Base-by-base conservation (phyloP, 2,329 filamentous ascomycete genomes). In the Fusarium sp. region DNA sequence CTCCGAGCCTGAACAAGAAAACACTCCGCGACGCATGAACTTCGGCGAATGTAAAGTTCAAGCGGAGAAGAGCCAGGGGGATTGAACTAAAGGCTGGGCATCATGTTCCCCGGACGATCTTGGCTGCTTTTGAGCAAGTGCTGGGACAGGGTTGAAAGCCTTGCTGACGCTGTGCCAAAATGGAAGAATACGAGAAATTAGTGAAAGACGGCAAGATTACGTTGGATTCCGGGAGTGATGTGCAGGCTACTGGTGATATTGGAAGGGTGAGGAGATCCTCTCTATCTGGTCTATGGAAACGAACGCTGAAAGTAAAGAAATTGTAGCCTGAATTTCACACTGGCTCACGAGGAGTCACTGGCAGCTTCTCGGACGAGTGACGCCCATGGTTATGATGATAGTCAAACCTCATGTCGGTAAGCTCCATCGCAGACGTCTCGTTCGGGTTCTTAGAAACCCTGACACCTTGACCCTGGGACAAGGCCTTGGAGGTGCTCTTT, bases 391-490 rank as follows among this genome's bases (percentile, higher is more conserved):
- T 37, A 7, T 22, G 58, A 7, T 60, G 43, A 7, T 22, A 54
- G 13, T 56, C 31, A 2, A n/a, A 29, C 2, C 22, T 41, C 37
- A 72, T 33, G 2, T 54, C 11, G 24, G 52, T 68, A 6, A 72
- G 68, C 13, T 68, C 69, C 24, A 72, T 60, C 16, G 52, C 43
- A 6, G 59, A 64, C 1, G 59, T 45, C 14, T 72, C 64, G 1
- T 14, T 52, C 54, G 1, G 35, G 10, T 4, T 60, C 24, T 20
- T 27, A 16, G 37, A 58, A 35, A 5, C 58, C 29, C 6, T 56
- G 16, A 6, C 20, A 33, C n/a, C 31, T 57, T 16, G 31, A 13
- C 18, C 18, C n/a, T 37, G 24, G 9, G 56, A 4, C 14, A 31
- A 16, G 20, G 14, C 64, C 35, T 56, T 20, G 9, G 39, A 60